Evolutionary conservation across 257 asterid species (phyloP), one percentile per base, ranked within the genome.

Genomic region (Ophiorrhiza pumila): DNA sequence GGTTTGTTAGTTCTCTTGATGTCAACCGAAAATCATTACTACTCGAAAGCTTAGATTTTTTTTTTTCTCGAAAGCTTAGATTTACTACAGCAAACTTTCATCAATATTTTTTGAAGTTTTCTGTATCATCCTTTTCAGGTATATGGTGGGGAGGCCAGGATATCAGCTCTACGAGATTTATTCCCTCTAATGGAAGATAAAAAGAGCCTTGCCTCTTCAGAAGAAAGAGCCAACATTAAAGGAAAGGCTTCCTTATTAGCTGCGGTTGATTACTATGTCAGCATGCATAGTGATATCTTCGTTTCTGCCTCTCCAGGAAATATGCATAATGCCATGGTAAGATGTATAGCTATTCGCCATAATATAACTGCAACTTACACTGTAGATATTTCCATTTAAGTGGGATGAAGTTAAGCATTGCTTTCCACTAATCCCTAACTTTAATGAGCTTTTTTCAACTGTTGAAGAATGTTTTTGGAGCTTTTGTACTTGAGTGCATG

Each of bases 311-410:
- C 98, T 9, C 98, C 97, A 0, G 98, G 98, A 80, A 94, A 94
- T 78, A 94, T 94, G 98, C 98, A 94, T 80, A 94, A 94, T 60
- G 98, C 98, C 37, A 79, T 94, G 90, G 98, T 94, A 87, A 87
- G 79, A 37, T 63, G 23, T 27, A 59, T 20, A 12, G 39, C 63
- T 29, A 29, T 11, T 29, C 13, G 2, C 65, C 9, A 29, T 18
- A 11, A 25, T 25, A 11, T 10, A 57, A 57, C 29, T 53, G 7
- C 25, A 12, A 13, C n/a, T 59, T 58, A 0, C 18, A 25, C 10
- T 1, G 9, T 25, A 55, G 60, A 55, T 55, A 8, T 55, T 55
- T 55, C 59, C 59, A n/a, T 7, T 27, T 4, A 7, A 1, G 59
- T 27, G 8, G 11, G 56, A 17, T 52, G 29, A n/a, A 11, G 58